Evolutionary conservation across 2,329 filamentous ascomycete genomes (phyloP), one percentile per base, ranked within the genome.

Genomic region (Acarospora socialis): DNA sequence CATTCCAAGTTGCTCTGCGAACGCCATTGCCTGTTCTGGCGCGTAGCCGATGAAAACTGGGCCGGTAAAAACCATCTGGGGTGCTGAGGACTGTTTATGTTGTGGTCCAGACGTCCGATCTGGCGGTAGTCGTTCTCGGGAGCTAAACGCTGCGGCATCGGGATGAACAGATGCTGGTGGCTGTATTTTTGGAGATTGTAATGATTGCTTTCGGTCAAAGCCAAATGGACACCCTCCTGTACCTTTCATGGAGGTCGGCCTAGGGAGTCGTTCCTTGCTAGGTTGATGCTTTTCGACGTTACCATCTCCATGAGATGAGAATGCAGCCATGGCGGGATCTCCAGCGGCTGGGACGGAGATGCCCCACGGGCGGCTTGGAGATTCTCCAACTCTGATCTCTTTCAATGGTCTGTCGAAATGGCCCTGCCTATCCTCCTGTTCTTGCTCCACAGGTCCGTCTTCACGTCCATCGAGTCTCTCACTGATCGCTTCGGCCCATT

Each of bases 41-140:
- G 78, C 74, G 48, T 93, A 94, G 0, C 87, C 87, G 46, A 95
- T 82, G 49, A 94, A 94, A 0, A 94, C 84, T 0, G 87, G 87
- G 0, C 87, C 87, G 6, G 81, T 92, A 49, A 94, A 93, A 0
- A 92, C 65, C 70, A 94, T 79, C 45, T 79, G 77, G 7, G 81
- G 70, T 7, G 48, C 28, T 7, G 27, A 24, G 41, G 35, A 14
- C 44, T 43, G 7, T 45, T 49, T 22, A 3, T 42, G 30, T 12
- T 37, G 30, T 29, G 28, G n/a, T n/a, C n/a, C n/a, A n/a, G n/a
- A n/a, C n/a, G n/a, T n/a, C n/a, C n/a, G n/a, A n/a, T n/a, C n/a
- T n/a, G n/a, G n/a, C n/a, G n/a, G n/a, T n/a, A n/a, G n/a, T n/a
- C n/a, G n/a, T n/a, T 38, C 39, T 34, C 21, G 13, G 27, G 10